Evolutionary conservation across 129 eudicot species (phyloP).

Genomic region (Daucus carota): DH1_v3.0 NC_030382.2:54647501-54648000

Average conservation of each 20-base stretch:
- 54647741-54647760: conserved; percentile 98
- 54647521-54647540: too few species aligned
- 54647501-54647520: too few species aligned
- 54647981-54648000: neutral
- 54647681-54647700: neutral
- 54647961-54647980: neutral
- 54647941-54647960: neutral
- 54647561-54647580: neutral
- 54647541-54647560: too few species aligned
- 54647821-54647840: neutral
- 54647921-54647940: neutral
- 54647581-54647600: neutral
- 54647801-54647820: conserved; percentile 18
- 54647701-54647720: conserved; percentile 80
- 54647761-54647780: conserved; percentile 95
- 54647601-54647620: too few species aligned
- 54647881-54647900: neutral
- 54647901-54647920: neutral
- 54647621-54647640: too few species aligned
- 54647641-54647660: neutral
- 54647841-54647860: neutral
- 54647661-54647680: neutral
- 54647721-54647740: conserved; percentile 97
- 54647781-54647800: conserved; percentile 89
- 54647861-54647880: neutral